A percentile compares a stretch with the other conserved stretches of the same genome.
These are phyloP conservation scores for Fistulifera solaris DNA, from an alignment of 108 stramenopile species.

Conservation along the genomic window DNA sequence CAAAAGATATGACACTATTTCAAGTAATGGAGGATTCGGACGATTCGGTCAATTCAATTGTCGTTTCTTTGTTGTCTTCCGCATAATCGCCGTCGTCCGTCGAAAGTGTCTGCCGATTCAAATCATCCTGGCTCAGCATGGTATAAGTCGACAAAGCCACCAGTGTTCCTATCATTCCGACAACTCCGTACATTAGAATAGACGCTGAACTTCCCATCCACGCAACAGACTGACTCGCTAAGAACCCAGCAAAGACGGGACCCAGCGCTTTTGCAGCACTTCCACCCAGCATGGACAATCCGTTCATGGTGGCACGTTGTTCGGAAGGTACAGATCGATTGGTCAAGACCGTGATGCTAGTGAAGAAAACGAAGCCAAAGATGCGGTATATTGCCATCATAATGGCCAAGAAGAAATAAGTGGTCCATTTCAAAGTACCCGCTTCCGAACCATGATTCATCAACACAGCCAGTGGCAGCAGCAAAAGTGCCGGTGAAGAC, in stretches of 20 bases:
- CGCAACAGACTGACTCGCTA: conserved; percentile 9
- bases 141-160: neutral
- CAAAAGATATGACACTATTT: no score
- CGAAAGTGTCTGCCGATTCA: no score
- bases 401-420: conserved; percentile 15
- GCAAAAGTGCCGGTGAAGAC: conserved; percentile 4
- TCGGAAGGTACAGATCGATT: conserved; percentile 50
- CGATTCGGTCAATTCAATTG: no score
- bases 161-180: neutral
- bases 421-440: neutral
- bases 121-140: no score
- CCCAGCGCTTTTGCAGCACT: conserved; percentile 46
- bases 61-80: no score
- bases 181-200: conserved; percentile 5
- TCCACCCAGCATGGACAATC: conserved; percentile 44
- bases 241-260: conserved; percentile 40
- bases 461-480: conserved; percentile 5
- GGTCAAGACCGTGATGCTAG: conserved; percentile 38
- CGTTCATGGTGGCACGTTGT: conserved; percentile 62
- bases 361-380: conserved; percentile 41
- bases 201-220: neutral
- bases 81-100: no score
- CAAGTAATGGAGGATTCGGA: no score
- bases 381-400: conserved; percentile 26
- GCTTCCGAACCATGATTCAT: conserved; percentile 2